Percentiles rank a stretch among this genome's conserved stretches.
phyloP scores from a whole-genome alignment of 1,139 yeast species.

The Suhomyces yuchorum region DNA sequence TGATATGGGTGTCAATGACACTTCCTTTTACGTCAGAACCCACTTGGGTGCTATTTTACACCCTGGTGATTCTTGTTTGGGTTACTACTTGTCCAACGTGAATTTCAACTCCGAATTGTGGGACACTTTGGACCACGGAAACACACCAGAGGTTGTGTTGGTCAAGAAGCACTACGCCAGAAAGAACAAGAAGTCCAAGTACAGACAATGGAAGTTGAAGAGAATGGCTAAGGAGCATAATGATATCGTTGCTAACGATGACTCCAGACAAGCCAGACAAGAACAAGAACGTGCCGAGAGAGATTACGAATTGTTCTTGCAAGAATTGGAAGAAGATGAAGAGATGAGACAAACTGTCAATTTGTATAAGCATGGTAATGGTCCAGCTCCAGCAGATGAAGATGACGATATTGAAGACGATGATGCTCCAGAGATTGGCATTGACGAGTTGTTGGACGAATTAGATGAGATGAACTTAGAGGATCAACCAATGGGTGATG shows the following conservation, averaged over 20 bases:
- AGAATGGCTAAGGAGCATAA: constrained; percentile 97
- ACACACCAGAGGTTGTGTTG: constrained; percentile 83
- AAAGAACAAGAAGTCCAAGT: constrained; percentile 72
- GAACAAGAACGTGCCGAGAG: constrained; percentile 91
- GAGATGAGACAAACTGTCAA: constrained; percentile 92
- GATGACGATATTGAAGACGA: constrained; percentile 60
- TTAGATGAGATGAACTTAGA: constrained; percentile 89
- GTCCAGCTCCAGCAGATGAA: constrained; percentile 38
- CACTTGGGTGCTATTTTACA: constrained; percentile 92
- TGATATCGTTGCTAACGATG: constrained; percentile 78
- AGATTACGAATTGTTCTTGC: constrained; percentile 94
- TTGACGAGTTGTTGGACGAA: constrained; percentile 87
- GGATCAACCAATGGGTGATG: constrained; percentile 36
- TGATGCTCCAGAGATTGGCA: constrained; percentile 73
- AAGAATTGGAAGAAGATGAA: constrained; percentile 95
- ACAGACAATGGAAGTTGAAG: constrained; percentile 93
- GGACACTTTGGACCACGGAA: constrained; percentile 66
- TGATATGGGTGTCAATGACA: constrained; percentile 84
- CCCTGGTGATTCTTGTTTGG: constrained; percentile 94
- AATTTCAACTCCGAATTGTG: constrained; percentile 85
- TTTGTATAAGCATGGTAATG: constrained; percentile 68
- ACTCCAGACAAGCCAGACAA: constrained; percentile 78
- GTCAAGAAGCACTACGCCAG: constrained; percentile 91
- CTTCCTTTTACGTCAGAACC: constrained; percentile 77
- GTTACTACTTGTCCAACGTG: constrained; percentile 80